Evolutionary conservation across 306 rosid species (phyloP), one percentile per base, ranked within the genome.

Genomic region (Acacia acuminata): DNA sequence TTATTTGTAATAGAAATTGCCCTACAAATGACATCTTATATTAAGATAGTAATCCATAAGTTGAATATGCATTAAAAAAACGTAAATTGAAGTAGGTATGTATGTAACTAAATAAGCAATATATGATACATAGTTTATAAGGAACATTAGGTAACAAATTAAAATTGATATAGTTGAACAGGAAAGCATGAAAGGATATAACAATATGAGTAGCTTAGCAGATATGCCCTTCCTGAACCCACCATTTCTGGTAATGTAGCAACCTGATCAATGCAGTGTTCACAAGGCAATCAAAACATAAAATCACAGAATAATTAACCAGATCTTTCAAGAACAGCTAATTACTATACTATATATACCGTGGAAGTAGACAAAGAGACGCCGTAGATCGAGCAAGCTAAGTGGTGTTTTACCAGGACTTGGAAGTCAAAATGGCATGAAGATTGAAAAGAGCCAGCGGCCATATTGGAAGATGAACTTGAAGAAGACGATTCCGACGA

Each of bases 401-500:
- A 64, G 98, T 90, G 85, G 96, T 89, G 34, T 78, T 88, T 83
- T 84, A 88, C 99, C 99, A 95, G 71, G 87, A 71, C 81, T 92
- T 92, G 56, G 87, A 64, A 47, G 84, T 81, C 48, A 88, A 68
- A 32, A 89, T 82, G 8, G 77, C 97, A 77, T 90, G 90, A 72
- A 95, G 60, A 73, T 84, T 93, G 85, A 86, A 75, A 10, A 95
- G 87, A 4, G 78, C 38, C 14, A 93, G 90, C 1, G 96, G 97
- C 97, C 97, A 95, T 84, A 95, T 84, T 92, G 96, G 58, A 93
- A 88, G 71, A 93, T 78, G 32, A 93, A 87, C 86, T 93, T 93
- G 13, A 86, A 84, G 96, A 93, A 93, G 71, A 90, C 76, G 16
- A 95, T 81, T 0, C 96, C 98, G 4, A 89, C 85, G 25, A 22